phyloP scores from a whole-genome alignment of 2,329 filamentous ascomycete genomes.

The Pezicula neosporulosa region DNA sequence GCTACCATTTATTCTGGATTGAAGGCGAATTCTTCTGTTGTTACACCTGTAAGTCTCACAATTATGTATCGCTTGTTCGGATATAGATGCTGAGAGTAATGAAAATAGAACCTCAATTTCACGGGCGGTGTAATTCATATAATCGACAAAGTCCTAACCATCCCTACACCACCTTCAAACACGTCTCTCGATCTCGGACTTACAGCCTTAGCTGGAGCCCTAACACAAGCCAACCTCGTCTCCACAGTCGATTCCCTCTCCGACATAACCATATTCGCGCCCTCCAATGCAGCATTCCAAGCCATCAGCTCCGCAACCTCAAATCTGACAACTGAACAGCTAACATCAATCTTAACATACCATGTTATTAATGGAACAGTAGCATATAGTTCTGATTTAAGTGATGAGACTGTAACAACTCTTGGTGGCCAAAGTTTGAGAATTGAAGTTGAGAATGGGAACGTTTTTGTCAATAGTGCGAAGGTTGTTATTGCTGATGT shows the following conservation, averaged over 20 bases:
- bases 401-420: slow-evolving; percentile 21
- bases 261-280: slow-evolving; percentile 48
- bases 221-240: slow-evolving; percentile 27
- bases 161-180: slow-evolving; percentile 34
- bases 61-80: background rate
- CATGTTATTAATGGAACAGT: slow-evolving; percentile 28
- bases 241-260: slow-evolving; percentile 32
- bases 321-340: slow-evolving; percentile 17
- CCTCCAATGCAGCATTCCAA: slow-evolving; percentile 29
- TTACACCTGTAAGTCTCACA: slow-evolving; percentile 20
- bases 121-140: slow-evolving; percentile 45
- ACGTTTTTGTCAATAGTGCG: slow-evolving; percentile 35
- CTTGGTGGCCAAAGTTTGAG: slow-evolving; percentile 23
- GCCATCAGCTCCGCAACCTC: slow-evolving; percentile 25
- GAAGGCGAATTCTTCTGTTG: slow-evolving; percentile 14
- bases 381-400: slow-evolving; percentile 24
- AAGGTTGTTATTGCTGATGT: slow-evolving; percentile 31
- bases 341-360: slow-evolving; percentile 26
- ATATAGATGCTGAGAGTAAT: background rate
- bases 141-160: slow-evolving; percentile 45
- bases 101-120: slow-evolving; percentile 43
- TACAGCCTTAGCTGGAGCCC: slow-evolving; percentile 29
- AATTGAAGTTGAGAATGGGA: slow-evolving; percentile 28
- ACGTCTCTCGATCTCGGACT: slow-evolving; percentile 32
- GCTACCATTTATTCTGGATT: slow-evolving; percentile 31